Percentiles rank a stretch among this genome's conserved stretches.
phyloP scores from a whole-genome alignment of 495 filamentous ascomycete genomes.

The Parathielavia appendiculata region DNA sequence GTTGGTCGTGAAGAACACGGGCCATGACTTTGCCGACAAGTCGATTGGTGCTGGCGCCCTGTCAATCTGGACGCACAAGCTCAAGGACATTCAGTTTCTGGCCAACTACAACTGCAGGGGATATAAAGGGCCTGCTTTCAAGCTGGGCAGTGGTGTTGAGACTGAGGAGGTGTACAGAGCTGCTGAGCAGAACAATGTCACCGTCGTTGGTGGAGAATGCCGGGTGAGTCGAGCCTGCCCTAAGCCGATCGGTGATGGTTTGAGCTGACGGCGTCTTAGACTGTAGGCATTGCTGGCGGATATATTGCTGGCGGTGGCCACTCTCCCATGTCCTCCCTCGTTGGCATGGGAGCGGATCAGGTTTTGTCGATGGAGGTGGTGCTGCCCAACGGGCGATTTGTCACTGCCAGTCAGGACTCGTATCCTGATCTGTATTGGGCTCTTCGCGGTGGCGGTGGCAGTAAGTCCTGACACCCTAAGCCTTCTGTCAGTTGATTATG shows the following conservation, averaged over 20 bases:
- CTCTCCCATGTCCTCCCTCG: slow-evolving; percentile 36
- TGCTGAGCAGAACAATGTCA: slow-evolving; percentile 36
- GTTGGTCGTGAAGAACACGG: slow-evolving; percentile 62
- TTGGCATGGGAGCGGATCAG: slow-evolving; percentile 52
- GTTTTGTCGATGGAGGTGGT: slow-evolving; percentile 53
- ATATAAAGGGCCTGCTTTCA: slow-evolving; percentile 45
- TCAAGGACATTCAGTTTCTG: slow-evolving; percentile 47
- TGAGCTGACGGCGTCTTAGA: slow-evolving; percentile 24
- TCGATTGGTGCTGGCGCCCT: slow-evolving; percentile 48
- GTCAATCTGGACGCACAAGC: slow-evolving; percentile 59
- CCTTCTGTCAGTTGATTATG: neutral
- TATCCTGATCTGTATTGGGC: slow-evolving; percentile 64
- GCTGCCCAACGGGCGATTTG: slow-evolving; percentile 49
- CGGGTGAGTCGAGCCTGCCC: slow-evolving; percentile 21
- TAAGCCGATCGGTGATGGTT: neutral
- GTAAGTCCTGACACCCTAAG: slow-evolving; percentile 12
- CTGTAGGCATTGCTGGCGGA: slow-evolving; percentile 50
- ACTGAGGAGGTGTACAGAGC: slow-evolving; percentile 43
- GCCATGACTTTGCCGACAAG: slow-evolving; percentile 54
- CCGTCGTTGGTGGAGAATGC: slow-evolving; percentile 48
- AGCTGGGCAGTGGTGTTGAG: slow-evolving; percentile 45
- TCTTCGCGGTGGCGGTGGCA: slow-evolving; percentile 53
- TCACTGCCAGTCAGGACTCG: slow-evolving; percentile 45
- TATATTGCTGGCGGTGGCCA: slow-evolving; percentile 54
- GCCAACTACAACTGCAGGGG: slow-evolving; percentile 33